Conservation (phyloP, 345 rosid species). For the Streptanthus diversifolius region DNA sequence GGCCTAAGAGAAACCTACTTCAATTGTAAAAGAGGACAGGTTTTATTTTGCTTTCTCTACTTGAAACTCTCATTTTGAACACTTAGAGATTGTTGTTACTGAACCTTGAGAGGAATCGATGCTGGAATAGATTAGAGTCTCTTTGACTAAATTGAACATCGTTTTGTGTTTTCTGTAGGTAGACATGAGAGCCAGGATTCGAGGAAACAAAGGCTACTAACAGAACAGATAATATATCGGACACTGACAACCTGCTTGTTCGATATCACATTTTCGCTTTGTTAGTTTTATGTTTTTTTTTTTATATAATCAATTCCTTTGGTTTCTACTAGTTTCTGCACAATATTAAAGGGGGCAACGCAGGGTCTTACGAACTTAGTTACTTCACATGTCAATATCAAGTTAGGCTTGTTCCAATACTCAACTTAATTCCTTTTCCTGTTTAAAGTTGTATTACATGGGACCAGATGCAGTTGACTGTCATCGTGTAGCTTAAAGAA, state of each 20-base stretch:
- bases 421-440: constrained; percentile 11
- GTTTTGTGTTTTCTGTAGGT: constrained; percentile 41
- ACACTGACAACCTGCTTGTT: background rate
- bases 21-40: constrained; percentile 99
- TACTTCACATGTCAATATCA: constrained; percentile 22
- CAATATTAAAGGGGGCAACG: background rate
- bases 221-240: background rate
- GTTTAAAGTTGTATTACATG: constrained; percentile 1
- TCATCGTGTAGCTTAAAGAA: background rate
- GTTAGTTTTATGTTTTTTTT: background rate
- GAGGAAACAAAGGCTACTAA: constrained; percentile 94
- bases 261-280: background rate
- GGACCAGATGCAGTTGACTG: background rate
- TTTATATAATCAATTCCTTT: constrained; percentile 12
- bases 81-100: background rate
- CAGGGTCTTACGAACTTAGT: background rate
- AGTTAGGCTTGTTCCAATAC: constrained; percentile 32
- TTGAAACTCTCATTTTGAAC: background rate
- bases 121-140: background rate
- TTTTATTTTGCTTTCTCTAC: constrained; percentile 21
- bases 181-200: constrained; percentile 96
- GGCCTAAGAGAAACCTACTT: constrained; percentile 95
- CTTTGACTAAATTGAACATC: background rate
- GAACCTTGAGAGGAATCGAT: background rate
- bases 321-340: background rate